Conservation (phyloP, 768 basidiomycete genomes). For the Phylloporus sp. region DNA sequence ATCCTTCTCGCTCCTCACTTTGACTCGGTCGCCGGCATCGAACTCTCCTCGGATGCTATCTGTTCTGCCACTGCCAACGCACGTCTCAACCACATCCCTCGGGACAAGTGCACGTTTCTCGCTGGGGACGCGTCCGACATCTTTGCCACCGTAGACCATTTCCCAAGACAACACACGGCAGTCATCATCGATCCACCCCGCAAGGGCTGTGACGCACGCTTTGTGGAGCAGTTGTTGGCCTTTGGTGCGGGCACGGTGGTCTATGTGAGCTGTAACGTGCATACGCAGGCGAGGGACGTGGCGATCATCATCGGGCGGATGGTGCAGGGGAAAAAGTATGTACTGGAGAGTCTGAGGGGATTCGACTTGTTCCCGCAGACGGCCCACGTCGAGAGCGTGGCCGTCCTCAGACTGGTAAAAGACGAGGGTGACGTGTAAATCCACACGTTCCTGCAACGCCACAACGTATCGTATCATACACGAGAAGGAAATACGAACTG, state of each 20-base stretch:
- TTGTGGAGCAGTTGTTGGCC: constrained; percentile 68
- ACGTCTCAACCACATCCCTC: constrained; percentile 52
- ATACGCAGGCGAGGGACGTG: constrained; percentile 86
- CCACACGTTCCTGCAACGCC: too few relatives aligned
- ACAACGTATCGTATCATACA: too few relatives aligned
- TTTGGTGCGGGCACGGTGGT: constrained; percentile 69
- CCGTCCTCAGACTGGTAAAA: constrained; percentile 50
- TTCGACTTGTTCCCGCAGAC: constrained; percentile 98
- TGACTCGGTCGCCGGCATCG: constrained; percentile 77
- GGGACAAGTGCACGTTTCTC: constrained; percentile 57
- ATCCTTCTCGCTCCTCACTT: constrained; percentile 78
- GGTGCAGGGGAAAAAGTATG: constrained; percentile 49
- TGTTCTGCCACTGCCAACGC: constrained; percentile 64
- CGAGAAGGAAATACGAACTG: too few relatives aligned
- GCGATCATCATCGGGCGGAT: constrained; percentile 56
- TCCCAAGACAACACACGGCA: constrained; percentile 55
- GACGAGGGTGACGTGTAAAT: neutral
- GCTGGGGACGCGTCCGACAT: constrained; percentile 85
- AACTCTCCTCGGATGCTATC: constrained; percentile 73
- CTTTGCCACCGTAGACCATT: constrained; percentile 60
- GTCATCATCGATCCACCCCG: constrained; percentile 88
- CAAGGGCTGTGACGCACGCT: constrained; percentile 85
- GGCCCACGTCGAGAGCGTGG: constrained; percentile 85
- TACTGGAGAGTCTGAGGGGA: constrained; percentile 77
- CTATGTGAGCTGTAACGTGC: constrained; percentile 94